Percentiles rank a stretch among this genome's conserved stretches.
Conservation (phyloP, 2,329 filamentous ascomycete species). For the Fusarium udum region DNA sequence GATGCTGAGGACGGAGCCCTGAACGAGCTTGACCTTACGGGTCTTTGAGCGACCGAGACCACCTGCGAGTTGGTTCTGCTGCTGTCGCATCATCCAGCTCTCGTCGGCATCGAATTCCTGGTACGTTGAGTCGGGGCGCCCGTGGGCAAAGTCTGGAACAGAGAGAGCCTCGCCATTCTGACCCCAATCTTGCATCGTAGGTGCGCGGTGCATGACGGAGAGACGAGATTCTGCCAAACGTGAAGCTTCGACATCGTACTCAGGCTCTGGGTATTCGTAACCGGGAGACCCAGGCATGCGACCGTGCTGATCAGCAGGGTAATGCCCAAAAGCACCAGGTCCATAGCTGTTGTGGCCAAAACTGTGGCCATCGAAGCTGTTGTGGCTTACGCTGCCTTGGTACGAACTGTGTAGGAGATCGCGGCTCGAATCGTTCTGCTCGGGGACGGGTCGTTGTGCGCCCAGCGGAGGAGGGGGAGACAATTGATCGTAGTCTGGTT, state of each 20-base stretch:
- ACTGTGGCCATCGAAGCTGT: constrained; percentile 8
- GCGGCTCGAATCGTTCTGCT: constrained; percentile 30
- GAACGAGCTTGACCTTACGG: constrained; percentile 40
- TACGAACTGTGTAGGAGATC: constrained; percentile 31
- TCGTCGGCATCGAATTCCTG: constrained; percentile 35
- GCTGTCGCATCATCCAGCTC: constrained; percentile 40
- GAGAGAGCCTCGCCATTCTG: constrained; percentile 24
- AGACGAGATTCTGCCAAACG: constrained; percentile 28
- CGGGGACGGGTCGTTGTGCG: constrained; percentile 19
- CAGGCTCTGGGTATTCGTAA: constrained; percentile 26
- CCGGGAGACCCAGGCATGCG: constrained; percentile 8
- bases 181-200: constrained; percentile 28
- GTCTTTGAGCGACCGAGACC: constrained; percentile 39
- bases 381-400: constrained; percentile 6
- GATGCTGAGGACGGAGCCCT: constrained; percentile 41
- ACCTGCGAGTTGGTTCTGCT: constrained; percentile 16
- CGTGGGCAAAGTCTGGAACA: constrained; percentile 26
- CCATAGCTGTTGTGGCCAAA: constrained; percentile 20
- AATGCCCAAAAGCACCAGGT: constrained; percentile 24
- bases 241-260: constrained; percentile 33
- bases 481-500: constrained; percentile 19
- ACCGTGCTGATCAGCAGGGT: constrained; percentile 17
- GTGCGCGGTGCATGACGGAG: constrained; percentile 24
- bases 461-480: constrained; percentile 29
- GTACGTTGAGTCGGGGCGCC: constrained; percentile 35